phyloP scores from a whole-genome alignment of 805 yeast genomes.

The Starmerella asiatica region DNA sequence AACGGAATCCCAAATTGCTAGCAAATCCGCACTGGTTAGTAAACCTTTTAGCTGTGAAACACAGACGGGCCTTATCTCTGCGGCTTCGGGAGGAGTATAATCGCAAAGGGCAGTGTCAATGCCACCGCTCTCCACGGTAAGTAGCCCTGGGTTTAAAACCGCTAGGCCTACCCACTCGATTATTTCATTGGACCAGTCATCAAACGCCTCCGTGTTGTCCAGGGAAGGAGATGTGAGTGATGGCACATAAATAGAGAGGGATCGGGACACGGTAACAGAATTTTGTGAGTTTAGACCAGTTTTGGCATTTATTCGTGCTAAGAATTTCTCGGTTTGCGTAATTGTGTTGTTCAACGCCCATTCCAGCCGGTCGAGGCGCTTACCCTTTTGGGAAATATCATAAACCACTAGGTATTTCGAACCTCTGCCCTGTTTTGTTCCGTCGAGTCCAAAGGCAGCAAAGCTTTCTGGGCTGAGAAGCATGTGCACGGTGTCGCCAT shows the following conservation, averaged over 20 bases:
- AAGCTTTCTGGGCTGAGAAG: constrained; percentile 11
- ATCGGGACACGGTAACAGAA: too few relatives aligned
- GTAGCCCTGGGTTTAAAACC: constrained; percentile 3
- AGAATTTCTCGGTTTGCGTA: constrained; percentile 2
- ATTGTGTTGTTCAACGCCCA: constrained; percentile 16
- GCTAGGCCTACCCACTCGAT: constrained; percentile 18
- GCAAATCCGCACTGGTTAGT: neutral
- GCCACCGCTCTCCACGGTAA: constrained; percentile 1
- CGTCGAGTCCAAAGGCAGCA: constrained; percentile 13
- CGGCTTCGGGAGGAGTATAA: constrained; percentile 2
- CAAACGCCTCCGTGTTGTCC: constrained; percentile 4
- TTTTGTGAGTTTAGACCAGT: neutral
- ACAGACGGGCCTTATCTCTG: neutral
- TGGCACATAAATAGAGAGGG: constrained; percentile 1
- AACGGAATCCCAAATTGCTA: constrained; percentile 2
- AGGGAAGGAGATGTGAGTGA: constrained; percentile 1
- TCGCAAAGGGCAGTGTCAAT: constrained; percentile 10
- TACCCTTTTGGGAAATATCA: constrained; percentile 3
- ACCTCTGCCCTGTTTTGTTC: neutral
- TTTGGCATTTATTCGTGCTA: too few relatives aligned
- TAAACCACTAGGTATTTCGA: constrained; percentile 6
- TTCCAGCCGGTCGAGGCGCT: constrained; percentile 7
- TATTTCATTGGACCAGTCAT: constrained; percentile 18
- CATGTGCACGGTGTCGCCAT: constrained; percentile 2
- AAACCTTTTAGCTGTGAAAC: constrained; percentile 1